These are phyloP conservation scores for Coemansia sp. DNA, from an alignment of 192 early-diverging fungal genomes.

Conservation along the genomic window DNA sequence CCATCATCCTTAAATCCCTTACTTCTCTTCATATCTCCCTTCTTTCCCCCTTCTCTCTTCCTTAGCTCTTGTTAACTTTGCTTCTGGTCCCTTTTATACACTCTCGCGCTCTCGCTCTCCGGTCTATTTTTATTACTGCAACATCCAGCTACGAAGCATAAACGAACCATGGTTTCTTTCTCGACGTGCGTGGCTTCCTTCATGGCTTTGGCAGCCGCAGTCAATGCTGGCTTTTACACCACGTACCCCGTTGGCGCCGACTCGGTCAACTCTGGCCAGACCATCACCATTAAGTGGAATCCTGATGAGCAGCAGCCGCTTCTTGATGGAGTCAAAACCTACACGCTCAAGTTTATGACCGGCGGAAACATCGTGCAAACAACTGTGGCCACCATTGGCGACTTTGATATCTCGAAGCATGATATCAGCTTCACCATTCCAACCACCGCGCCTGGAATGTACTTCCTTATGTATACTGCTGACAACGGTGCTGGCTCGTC, in stretches of 20 bases:
- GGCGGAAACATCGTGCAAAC: slow-evolving; percentile 53
- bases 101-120: too few relatives aligned
- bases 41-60: background rate
- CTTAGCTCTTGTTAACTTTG: background rate
- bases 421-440: slow-evolving; percentile 45
- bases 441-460: slow-evolving; percentile 48
- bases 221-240: slow-evolving; percentile 52
- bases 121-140: background rate
- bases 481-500: slow-evolving; percentile 40
- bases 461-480: slow-evolving; percentile 55
- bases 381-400: slow-evolving; percentile 44
- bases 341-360: slow-evolving; percentile 53
- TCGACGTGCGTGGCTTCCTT: slow-evolving; percentile 26
- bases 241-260: slow-evolving; percentile 50
- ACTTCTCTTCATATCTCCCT: background rate
- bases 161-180: slow-evolving; percentile 42
- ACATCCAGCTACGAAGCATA: background rate
- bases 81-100: background rate
- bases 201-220: slow-evolving; percentile 38
- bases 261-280: slow-evolving; percentile 35
- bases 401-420: slow-evolving; percentile 35
- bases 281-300: slow-evolving; percentile 44
- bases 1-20: background rate
- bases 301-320: slow-evolving; percentile 26
- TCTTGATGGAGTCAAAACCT: slow-evolving; percentile 25